Conservation (phyloP, 441 rosid genomes). For the Hypseocharis bilobata region DNA sequence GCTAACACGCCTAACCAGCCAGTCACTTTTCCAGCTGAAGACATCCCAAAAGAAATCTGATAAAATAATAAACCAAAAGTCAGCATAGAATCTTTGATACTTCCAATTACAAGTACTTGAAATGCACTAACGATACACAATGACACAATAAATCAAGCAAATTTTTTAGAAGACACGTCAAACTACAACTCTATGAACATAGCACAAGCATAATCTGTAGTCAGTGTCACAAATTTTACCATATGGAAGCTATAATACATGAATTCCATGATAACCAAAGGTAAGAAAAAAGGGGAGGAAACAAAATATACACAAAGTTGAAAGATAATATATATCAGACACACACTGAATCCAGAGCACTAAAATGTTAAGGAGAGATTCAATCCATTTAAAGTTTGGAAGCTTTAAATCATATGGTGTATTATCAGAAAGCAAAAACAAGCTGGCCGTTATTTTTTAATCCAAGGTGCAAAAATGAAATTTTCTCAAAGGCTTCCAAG, state of each 20-base stretch:
- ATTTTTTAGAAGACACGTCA: neutral
- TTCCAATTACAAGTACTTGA: neutral
- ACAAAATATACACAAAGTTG: too few relatives aligned
- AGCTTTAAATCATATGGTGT: too few relatives aligned
- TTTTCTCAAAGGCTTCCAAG: too few relatives aligned
- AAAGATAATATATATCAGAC: too few relatives aligned
- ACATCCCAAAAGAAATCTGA: constrained; percentile 52
- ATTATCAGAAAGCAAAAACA: neutral
- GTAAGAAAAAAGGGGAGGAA: neutral
- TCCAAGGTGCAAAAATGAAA: too few relatives aligned
- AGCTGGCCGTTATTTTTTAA: neutral
- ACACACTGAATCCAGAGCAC: neutral
- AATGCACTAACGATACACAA: neutral
- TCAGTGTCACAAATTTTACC: neutral
- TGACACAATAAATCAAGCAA: neutral
- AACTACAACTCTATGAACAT: neutral
- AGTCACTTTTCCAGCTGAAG: constrained; percentile 35
- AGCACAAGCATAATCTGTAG: neutral
- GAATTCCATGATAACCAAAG: neutral
- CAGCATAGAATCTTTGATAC: constrained; percentile 7
- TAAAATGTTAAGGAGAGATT: neutral
- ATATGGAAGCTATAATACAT: neutral
- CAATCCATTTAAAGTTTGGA: neutral
- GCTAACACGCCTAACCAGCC: constrained; percentile 41
- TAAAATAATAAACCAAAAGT: constrained; percentile 12